Conservation (phyloP, 768 basidiomycete species). For the Macrocybe gigantea region DNA sequence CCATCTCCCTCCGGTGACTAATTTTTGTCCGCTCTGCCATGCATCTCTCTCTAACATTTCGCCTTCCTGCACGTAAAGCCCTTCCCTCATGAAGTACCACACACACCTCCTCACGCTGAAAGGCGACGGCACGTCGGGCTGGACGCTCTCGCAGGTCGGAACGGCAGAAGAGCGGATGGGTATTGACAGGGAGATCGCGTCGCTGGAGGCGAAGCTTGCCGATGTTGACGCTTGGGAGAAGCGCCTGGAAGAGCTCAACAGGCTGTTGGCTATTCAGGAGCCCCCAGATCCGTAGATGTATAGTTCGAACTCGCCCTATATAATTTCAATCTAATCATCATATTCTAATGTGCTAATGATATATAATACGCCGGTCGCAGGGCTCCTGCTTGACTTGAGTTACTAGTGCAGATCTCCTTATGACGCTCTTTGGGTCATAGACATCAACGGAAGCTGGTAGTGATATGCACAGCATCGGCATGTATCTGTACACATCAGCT, state of each 20-base stretch:
- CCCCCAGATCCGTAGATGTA: not conserved
- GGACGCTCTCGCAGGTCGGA: constrained; percentile 68
- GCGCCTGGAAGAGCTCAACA: constrained; percentile 59
- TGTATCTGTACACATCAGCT: no score
- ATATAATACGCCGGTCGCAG: no score
- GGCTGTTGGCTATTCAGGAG: constrained; percentile 43
- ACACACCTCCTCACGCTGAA: constrained; percentile 75
- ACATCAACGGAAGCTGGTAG: no score
- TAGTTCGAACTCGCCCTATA: no score
- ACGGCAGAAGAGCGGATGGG: constrained; percentile 71
- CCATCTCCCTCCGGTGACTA: constrained; percentile 77
- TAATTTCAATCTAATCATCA: no score
- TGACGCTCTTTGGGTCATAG: no score
- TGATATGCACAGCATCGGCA: no score
- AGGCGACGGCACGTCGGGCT: constrained; percentile 65
- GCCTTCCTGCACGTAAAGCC: constrained; percentile 34
- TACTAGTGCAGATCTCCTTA: no score
- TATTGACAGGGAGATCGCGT: constrained; percentile 67
- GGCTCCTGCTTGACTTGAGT: no score
- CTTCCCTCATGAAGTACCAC: constrained; percentile 85
- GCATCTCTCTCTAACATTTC: not conserved
- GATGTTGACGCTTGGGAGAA: constrained; percentile 74
- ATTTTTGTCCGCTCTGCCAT: not conserved
- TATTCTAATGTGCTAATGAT: no score
- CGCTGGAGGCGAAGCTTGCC: constrained; percentile 57